phyloP scores from a whole-genome alignment of 2,329 filamentous ascomycete genomes.

The Paraconiothyrium brasiliense region DNA sequence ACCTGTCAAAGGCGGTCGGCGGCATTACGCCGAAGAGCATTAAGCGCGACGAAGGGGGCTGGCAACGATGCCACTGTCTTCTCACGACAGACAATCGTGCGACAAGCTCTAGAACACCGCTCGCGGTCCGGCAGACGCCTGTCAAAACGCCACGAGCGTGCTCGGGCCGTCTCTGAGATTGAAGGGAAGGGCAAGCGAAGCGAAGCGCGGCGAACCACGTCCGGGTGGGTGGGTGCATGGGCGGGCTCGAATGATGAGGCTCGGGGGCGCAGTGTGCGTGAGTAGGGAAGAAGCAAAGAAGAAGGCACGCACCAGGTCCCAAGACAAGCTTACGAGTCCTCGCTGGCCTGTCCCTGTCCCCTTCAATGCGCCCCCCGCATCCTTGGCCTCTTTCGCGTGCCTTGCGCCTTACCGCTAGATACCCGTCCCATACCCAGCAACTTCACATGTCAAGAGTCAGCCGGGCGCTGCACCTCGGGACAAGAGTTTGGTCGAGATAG shows the following conservation, averaged over 20 bases:
- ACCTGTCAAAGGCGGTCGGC: background rate
- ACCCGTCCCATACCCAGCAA: background rate
- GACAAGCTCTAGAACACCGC: constrained; percentile 8
- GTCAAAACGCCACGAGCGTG: constrained; percentile 10
- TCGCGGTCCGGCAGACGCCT: background rate
- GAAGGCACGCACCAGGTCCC: background rate
- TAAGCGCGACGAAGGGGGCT: background rate
- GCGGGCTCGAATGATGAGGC: background rate
- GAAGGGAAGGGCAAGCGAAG: constrained; percentile 2
- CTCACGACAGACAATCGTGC: background rate
- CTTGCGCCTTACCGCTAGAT: constrained; percentile 4
- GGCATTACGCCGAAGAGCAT: background rate
- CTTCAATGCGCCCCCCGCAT: constrained; percentile 11
- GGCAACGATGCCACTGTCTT: background rate
- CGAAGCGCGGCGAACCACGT: constrained; percentile 2
- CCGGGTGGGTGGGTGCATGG: background rate
- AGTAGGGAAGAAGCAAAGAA: constrained; percentile 6
- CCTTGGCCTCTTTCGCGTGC: constrained; percentile 1
- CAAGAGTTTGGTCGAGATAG: constrained; percentile 12
- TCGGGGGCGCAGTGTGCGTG: background rate
- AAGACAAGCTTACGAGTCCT: constrained; percentile 2
- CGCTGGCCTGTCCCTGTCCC: background rate
- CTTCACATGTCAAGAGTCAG: constrained; percentile 9
- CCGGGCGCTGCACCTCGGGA: constrained; percentile 11
- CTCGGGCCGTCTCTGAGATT: background rate